Evolutionary conservation across 768 basidiomycete species (phyloP).

Genomic region (Russula virescens): DNA sequence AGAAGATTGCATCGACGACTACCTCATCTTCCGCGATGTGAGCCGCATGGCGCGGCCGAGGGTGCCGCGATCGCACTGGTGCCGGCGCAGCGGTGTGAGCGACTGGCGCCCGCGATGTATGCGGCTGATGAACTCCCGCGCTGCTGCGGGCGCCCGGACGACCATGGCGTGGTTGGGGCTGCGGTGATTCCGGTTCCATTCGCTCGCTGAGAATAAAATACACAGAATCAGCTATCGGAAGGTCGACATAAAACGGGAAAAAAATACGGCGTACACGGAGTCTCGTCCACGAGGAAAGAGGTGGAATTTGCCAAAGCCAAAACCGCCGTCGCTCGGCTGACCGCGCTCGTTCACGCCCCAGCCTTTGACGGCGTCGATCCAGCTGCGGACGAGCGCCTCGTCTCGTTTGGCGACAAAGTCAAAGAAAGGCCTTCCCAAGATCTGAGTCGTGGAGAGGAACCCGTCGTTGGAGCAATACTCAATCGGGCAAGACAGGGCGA

Average conservation of each 20-base stretch:
- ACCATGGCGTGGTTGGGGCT: constrained; percentile 3
- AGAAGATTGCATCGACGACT: constrained; percentile 74
- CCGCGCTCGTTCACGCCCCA: constrained; percentile 85
- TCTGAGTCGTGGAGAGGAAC: constrained; percentile 51
- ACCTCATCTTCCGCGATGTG: constrained; percentile 36
- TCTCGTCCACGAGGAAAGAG: constrained; percentile 55
- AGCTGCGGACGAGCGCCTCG: constrained; percentile 59
- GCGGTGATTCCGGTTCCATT: constrained; percentile 17
- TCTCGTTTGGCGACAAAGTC: constrained; percentile 66
- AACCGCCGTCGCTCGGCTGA: constrained; percentile 78
- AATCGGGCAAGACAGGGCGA: constrained; percentile 58
- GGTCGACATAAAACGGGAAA: not conserved
- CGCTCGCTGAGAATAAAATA: constrained; percentile 5
- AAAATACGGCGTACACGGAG: constrained; percentile 41
- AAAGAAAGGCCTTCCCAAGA: constrained; percentile 63
- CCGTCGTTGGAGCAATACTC: constrained; percentile 71
- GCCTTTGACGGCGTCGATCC: constrained; percentile 73
- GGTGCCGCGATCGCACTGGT: not conserved
- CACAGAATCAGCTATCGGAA: not conserved
- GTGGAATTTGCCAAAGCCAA: constrained; percentile 71
- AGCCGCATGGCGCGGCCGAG: not conserved
- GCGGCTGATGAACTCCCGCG: not conserved
- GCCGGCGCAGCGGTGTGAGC: not conserved
- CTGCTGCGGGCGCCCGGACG: not conserved
- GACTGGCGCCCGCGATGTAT: not conserved